Evolutionary conservation across 208 protist species (phyloP).

Genomic region (Porcisia hertigi): DNA sequence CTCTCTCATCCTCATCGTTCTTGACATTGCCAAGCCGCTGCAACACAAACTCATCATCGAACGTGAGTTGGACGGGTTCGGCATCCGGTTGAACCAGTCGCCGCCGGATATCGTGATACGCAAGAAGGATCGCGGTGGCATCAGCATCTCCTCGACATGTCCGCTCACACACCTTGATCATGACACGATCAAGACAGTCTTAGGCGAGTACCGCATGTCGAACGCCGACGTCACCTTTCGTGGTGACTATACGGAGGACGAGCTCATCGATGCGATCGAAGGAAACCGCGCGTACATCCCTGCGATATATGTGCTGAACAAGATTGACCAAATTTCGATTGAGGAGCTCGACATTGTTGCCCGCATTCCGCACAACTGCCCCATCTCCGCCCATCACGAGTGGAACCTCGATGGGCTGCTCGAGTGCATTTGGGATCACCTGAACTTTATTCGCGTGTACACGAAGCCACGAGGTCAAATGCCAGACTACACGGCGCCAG

Average conservation of each 20-base stretch:
- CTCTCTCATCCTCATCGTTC: slow-evolving; percentile 97
- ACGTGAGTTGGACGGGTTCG: slow-evolving; percentile 98
- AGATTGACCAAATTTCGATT: slow-evolving; percentile 98
- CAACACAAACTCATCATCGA: slow-evolving; percentile 96
- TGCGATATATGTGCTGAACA: slow-evolving; percentile 98
- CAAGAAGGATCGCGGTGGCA: slow-evolving; percentile 94
- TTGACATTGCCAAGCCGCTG: slow-evolving; percentile 98
- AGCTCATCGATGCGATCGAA: slow-evolving; percentile 98
- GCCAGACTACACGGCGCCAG: slow-evolving; percentile 97
- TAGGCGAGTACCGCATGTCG: slow-evolving; percentile 95
- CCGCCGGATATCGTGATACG: slow-evolving; percentile 97
- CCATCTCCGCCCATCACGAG: slow-evolving; percentile 95
- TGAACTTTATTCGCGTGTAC: slow-evolving; percentile 97
- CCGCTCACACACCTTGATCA: slow-evolving; percentile 88
- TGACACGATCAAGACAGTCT: slow-evolving; percentile 93
- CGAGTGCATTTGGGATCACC: slow-evolving; percentile 98
- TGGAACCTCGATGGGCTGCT: slow-evolving; percentile 98
- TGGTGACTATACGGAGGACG: slow-evolving; percentile 95
- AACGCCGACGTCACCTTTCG: slow-evolving; percentile 96
- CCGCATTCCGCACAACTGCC: slow-evolving; percentile 96
- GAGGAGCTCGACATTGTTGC: slow-evolving; percentile 97
- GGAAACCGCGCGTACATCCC: slow-evolving; percentile 97
- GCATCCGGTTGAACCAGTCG: slow-evolving; percentile 97
- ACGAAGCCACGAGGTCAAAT: slow-evolving; percentile 98
- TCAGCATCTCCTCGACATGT: slow-evolving; percentile 89